phyloP scores from a whole-genome alignment of 108 stramenopile species.

The Ochromonas danica region DNA sequence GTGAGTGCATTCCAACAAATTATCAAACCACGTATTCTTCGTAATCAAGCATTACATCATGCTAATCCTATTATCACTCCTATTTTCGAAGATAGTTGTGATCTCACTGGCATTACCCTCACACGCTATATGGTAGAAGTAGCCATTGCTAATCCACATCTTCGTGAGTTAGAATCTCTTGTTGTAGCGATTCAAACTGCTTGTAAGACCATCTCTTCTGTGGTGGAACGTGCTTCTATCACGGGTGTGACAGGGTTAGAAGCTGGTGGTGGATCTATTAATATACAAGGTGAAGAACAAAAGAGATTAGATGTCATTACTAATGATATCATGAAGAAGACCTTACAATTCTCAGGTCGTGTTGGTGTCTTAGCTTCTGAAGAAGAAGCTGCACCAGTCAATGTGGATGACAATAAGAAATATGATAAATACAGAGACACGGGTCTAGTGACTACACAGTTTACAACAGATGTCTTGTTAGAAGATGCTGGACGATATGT shows the following conservation, averaged over 20 bases:
- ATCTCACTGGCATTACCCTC: not conserved
- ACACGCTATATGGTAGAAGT: not conserved
- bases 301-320: constrained; percentile 49
- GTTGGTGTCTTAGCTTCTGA: constrained; percentile 54
- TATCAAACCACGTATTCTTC: too few species aligned
- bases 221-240: not conserved
- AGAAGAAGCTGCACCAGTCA: constrained; percentile 45
- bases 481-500: constrained; percentile 40
- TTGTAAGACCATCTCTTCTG: not conserved
- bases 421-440: not conserved
- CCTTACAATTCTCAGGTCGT: constrained; percentile 38
- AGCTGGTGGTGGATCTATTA: constrained; percentile 23
- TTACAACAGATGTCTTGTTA: not conserved
- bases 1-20: too few species aligned
- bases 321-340: constrained; percentile 46
- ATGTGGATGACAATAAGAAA: too few species aligned
- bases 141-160: not conserved
- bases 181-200: not conserved
- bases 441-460: not conserved
- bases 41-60: too few species aligned
- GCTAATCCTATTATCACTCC: not conserved
- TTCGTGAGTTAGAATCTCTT: not conserved
- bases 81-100: not conserved
- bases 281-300: constrained; percentile 51
- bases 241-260: not conserved